Evolutionary conservation across 1,139 yeast genomes (phyloP).

Genomic region (Keqinozyma sinolaborantium): DNA sequence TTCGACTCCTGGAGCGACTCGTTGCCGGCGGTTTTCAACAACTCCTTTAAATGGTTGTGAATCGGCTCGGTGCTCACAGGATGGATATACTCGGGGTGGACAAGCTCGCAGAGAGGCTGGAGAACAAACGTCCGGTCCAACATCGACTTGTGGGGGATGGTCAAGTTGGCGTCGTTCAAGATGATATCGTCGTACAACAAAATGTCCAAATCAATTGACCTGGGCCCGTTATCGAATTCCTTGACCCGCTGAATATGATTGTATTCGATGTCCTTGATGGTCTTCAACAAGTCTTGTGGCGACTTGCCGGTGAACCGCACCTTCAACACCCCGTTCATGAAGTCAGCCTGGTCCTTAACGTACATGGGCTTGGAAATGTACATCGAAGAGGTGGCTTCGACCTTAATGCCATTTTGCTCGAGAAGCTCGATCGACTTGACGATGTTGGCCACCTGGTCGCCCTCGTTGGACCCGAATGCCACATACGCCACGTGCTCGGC

Average conservation of each 20-base stretch:
- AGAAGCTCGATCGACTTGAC: slow-evolving; percentile 53
- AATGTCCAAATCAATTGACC: slow-evolving; percentile 87
- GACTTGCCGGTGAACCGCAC: slow-evolving; percentile 45
- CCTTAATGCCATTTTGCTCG: slow-evolving; percentile 36
- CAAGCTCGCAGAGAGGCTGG: slow-evolving; percentile 79
- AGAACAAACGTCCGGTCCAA: slow-evolving; percentile 87
- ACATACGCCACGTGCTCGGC: slow-evolving; percentile 57
- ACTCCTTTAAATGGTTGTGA: slow-evolving; percentile 61
- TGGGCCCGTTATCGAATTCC: slow-evolving; percentile 83
- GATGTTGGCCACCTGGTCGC: slow-evolving; percentile 66
- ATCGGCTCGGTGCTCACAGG: slow-evolving; percentile 85
- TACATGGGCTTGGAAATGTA: slow-evolving; percentile 95
- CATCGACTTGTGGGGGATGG: slow-evolving; percentile 85
- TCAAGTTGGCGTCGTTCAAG: slow-evolving; percentile 53
- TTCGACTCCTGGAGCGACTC: slow-evolving; percentile 44
- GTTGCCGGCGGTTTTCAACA: slow-evolving; percentile 36
- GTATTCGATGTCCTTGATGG: slow-evolving; percentile 76
- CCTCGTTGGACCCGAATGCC: slow-evolving; percentile 89
- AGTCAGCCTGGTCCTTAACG: slow-evolving; percentile 72
- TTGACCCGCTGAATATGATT: slow-evolving; percentile 68
- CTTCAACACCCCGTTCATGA: slow-evolving; percentile 78
- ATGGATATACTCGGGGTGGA: slow-evolving; percentile 62
- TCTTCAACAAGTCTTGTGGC: slow-evolving; percentile 61
- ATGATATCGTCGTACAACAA: slow-evolving; percentile 63
- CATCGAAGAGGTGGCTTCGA: slow-evolving; percentile 67